Conservation (phyloP, 2,329 filamentous ascomycete genomes). For the Fusarium haematococcum region DNA sequence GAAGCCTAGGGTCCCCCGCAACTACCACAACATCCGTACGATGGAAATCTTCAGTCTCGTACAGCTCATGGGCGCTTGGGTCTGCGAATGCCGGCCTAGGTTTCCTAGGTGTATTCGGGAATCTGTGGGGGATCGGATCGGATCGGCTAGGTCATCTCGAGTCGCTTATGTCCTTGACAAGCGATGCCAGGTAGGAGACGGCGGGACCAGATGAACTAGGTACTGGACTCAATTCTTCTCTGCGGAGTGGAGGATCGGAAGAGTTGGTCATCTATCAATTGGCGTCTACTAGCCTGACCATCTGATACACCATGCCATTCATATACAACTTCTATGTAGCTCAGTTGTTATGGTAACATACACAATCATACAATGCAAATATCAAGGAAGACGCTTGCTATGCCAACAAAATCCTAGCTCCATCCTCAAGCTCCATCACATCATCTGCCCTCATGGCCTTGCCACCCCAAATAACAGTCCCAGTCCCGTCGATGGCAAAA, state of each 20-base stretch:
- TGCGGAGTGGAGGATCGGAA: background rate
- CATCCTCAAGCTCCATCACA: slow-evolving; percentile 66
- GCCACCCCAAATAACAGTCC: slow-evolving; percentile 62
- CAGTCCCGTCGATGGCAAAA: slow-evolving; percentile 63
- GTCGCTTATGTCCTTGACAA: background rate
- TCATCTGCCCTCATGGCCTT: slow-evolving; percentile 63
- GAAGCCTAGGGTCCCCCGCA: background rate
- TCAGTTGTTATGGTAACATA: background rate
- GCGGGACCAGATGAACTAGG: background rate
- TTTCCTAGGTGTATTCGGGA: slow-evolving; percentile 5
- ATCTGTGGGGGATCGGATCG: slow-evolving; percentile 10
- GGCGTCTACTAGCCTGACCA: background rate
- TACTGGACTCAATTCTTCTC: background rate
- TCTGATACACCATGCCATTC: background rate
- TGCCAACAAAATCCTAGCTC: slow-evolving; percentile 50
- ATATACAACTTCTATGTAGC: background rate
- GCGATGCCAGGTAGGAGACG: background rate
- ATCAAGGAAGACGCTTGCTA: slow-evolving; percentile 5
- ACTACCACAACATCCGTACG: background rate
- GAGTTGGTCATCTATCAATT: background rate
- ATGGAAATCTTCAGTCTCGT: background rate
- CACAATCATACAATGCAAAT: background rate
- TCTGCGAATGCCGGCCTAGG: slow-evolving; percentile 17
- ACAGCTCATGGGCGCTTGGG: slow-evolving; percentile 8
- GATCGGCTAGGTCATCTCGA: slow-evolving; percentile 16